These are phyloP conservation scores for Tilletiopsis washingtonensis DNA, from an alignment of 1,284 basidiomycete genomes.

Conservation along the genomic window DNA sequence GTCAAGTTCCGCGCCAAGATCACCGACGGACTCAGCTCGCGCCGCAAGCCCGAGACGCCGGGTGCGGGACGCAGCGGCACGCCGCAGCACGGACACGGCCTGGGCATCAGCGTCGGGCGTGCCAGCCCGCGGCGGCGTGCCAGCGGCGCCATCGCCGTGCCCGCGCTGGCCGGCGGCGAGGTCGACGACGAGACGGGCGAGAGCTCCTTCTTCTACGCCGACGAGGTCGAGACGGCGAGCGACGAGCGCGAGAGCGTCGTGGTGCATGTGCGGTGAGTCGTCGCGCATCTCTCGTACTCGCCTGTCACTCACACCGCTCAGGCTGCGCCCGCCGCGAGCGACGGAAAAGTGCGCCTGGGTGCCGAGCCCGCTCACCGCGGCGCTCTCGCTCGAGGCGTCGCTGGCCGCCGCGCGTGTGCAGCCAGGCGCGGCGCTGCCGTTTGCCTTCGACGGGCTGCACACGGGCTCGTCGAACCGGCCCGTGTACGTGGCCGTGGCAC, in stretches of 20 bases:
- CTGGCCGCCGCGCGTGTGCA: conserved; percentile 21
- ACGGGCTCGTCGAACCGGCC: conserved; percentile 74
- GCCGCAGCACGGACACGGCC: too few relatives aligned
- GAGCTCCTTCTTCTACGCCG: neutral
- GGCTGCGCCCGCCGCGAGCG: conserved; percentile 19
- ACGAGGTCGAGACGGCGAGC: neutral
- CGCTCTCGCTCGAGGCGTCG: conserved; percentile 21
- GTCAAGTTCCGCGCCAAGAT: conserved; percentile 5
- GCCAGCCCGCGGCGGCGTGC: too few relatives aligned
- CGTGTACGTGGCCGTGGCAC: conserved; percentile 74
- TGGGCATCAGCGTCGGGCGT: neutral
- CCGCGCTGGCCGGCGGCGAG: neutral
- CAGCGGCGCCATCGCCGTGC: too few relatives aligned
- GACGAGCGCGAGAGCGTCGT: conserved; percentile 18
- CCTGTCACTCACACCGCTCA: too few relatives aligned
- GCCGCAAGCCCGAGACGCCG: neutral
- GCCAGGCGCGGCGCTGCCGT: conserved; percentile 22
- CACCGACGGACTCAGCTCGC: conserved; percentile 1
- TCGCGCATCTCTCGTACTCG: neutral
- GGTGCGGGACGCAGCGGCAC: too few relatives aligned
- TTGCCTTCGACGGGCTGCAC: conserved; percentile 60
- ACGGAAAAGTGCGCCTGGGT: conserved; percentile 37
- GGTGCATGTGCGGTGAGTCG: conserved; percentile 26
- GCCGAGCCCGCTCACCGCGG: conserved; percentile 13
- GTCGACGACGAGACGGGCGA: neutral